These are phyloP conservation scores for Pestalotiopsis sp. DNA, from an alignment of 2,329 filamentous ascomycete genomes.

Conservation along the genomic window DNA sequence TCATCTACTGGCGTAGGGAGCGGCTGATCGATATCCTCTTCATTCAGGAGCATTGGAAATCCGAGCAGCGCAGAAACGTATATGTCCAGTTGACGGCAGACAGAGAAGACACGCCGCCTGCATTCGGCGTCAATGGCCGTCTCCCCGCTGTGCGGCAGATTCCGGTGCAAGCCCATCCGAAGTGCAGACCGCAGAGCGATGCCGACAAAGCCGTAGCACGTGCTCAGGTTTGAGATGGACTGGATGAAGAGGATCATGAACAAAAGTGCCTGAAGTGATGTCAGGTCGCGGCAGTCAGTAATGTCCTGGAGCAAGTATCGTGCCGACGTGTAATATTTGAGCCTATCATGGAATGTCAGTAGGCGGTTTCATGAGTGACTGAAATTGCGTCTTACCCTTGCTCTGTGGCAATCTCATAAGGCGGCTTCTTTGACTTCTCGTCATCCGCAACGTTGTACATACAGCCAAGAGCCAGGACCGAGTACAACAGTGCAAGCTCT, in stretches of 20 bases:
- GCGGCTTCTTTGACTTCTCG: constrained; percentile 22
- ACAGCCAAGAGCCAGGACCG: constrained; percentile 62
- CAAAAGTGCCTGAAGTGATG: constrained; percentile 73
- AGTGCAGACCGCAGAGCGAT: constrained; percentile 77
- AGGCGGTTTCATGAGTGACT: not conserved
- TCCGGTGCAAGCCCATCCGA: constrained; percentile 76
- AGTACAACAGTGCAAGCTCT: constrained; percentile 62
- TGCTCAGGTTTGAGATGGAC: constrained; percentile 75
- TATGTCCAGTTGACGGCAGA: constrained; percentile 71
- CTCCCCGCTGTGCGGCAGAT: constrained; percentile 65
- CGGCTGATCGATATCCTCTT: constrained; percentile 69
- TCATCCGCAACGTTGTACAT: constrained; percentile 49
- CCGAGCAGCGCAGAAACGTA: constrained; percentile 70
- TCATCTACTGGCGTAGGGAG: constrained; percentile 68
- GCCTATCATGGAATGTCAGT: constrained; percentile 43
- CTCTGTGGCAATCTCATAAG: constrained; percentile 47
- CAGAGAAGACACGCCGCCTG: constrained; percentile 67
- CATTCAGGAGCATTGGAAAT: constrained; percentile 64
- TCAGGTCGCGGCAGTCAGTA: constrained; percentile 72
- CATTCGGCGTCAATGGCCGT: constrained; percentile 66
- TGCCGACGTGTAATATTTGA: constrained; percentile 74
- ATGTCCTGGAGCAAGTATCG: constrained; percentile 67
- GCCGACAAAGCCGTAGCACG: constrained; percentile 79
- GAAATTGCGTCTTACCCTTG: constrained; percentile 48
- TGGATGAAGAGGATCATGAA: constrained; percentile 84